Conservation (phyloP, 495 filamentous ascomycete species). For the Evernia prunastri region DNA sequence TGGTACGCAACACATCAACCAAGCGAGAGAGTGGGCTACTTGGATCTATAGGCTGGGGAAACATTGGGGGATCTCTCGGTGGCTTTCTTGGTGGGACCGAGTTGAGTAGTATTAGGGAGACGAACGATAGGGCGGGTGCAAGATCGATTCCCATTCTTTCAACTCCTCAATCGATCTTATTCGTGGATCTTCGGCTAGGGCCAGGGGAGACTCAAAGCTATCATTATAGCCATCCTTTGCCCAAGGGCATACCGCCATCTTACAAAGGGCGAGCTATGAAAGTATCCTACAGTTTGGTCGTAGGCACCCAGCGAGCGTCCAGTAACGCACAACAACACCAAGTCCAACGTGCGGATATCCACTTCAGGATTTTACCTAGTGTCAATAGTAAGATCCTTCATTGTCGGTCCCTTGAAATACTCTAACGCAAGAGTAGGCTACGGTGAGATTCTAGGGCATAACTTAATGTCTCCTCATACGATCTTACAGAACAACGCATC, state of each 20-base stretch:
- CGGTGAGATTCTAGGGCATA: slow-evolving; percentile 69
- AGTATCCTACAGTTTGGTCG: slow-evolving; percentile 81
- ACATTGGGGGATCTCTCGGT: slow-evolving; percentile 78
- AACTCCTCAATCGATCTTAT: slow-evolving; percentile 93
- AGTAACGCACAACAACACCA: slow-evolving; percentile 65
- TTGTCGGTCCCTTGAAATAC: background rate
- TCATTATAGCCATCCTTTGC: slow-evolving; percentile 77
- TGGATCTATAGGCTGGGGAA: slow-evolving; percentile 80
- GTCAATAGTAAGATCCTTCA: slow-evolving; percentile 56
- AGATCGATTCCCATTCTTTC: slow-evolving; percentile 83
- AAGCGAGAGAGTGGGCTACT: slow-evolving; percentile 76
- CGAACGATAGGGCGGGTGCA: slow-evolving; percentile 74
- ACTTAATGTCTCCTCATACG: slow-evolving; percentile 90
- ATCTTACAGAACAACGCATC: slow-evolving; percentile 77
- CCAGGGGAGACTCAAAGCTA: slow-evolving; percentile 88
- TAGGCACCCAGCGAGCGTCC: slow-evolving; percentile 85
- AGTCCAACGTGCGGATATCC: slow-evolving; percentile 87
- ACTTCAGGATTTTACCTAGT: slow-evolving; percentile 88
- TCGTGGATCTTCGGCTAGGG: slow-evolving; percentile 80
- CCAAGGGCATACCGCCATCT: slow-evolving; percentile 78
- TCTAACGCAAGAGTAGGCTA: slow-evolving; percentile 41
- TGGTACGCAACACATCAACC: slow-evolving; percentile 68
- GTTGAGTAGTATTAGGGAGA: slow-evolving; percentile 80
- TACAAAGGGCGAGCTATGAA: slow-evolving; percentile 93
- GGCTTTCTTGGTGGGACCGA: slow-evolving; percentile 80